phyloP scores from a whole-genome alignment of 495 filamentous ascomycete genomes.

The Sabuloglossum arenarium region DNA sequence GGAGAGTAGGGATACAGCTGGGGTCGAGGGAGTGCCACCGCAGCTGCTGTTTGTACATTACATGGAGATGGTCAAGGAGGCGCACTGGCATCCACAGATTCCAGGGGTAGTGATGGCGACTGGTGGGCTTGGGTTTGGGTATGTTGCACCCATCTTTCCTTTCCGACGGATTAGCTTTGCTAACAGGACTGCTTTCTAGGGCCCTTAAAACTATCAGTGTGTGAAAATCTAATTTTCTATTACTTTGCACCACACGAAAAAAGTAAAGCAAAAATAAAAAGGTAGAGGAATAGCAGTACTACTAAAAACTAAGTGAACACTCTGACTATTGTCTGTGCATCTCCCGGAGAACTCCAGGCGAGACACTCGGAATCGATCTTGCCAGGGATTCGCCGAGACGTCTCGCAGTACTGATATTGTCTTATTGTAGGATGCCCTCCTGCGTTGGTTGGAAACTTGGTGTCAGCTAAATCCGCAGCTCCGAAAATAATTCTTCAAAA shows the following conservation, averaged over 20 bases:
- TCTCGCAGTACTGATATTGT: neutral
- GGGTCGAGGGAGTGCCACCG: conserved; percentile 73
- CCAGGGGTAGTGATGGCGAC: conserved; percentile 81
- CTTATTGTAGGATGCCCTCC: neutral
- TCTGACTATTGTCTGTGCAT: neutral
- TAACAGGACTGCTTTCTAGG: conserved; percentile 2
- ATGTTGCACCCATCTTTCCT: conserved; percentile 10
- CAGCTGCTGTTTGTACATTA: conserved; percentile 94
- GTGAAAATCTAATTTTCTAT: neutral
- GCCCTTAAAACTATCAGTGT: conserved; percentile 7
- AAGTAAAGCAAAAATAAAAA: too few species aligned
- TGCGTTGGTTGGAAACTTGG: neutral
- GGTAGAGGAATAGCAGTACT: neutral
- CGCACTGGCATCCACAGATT: conserved; percentile 95
- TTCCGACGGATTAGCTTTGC: neutral
- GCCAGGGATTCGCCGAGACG: neutral
- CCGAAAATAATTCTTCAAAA: neutral
- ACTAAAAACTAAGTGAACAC: neutral
- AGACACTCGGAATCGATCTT: neutral
- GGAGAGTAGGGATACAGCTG: conserved; percentile 75
- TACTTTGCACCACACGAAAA: neutral
- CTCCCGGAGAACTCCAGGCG: neutral
- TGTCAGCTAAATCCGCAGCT: neutral
- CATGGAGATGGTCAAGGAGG: conserved; percentile 80
- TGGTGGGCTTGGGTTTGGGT: conserved; percentile 67